phyloP scores from a whole-genome alignment of 176 grass and related monocot species.

The Panicum miliaceum region DNA sequence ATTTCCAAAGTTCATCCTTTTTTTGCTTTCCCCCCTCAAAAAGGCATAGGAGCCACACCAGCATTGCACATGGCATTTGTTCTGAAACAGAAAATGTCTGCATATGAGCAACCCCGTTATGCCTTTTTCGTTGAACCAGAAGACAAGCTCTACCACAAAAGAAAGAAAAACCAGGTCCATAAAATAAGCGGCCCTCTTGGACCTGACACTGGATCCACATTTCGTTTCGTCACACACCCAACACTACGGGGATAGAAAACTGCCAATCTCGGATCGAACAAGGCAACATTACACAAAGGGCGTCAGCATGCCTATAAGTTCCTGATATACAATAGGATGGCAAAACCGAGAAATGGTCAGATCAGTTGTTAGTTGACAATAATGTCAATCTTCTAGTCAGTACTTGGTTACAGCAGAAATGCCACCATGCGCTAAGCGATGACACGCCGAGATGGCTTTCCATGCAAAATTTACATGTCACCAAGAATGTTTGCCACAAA shows the following conservation, averaged over 20 bases:
- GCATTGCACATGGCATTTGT: background rate
- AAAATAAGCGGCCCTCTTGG: background rate
- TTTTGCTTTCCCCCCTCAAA: too few species aligned
- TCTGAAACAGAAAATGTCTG: background rate
- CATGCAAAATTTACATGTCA: background rate
- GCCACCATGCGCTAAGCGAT: background rate
- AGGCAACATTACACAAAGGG: background rate
- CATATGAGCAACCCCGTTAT: background rate
- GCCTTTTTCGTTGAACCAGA: background rate
- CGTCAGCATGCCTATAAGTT: background rate
- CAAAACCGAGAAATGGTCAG: background rate
- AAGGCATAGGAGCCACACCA: too few species aligned
- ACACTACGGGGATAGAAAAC: background rate
- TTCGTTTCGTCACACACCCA: background rate
- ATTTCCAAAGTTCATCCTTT: too few species aligned
- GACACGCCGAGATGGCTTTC: background rate
- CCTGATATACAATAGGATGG: background rate
- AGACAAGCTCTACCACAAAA: background rate
- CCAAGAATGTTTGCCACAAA: background rate
- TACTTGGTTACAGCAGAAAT: conserved; percentile 14
- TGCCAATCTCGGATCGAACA: background rate
- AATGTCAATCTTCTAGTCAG: background rate
- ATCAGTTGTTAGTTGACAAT: conserved; percentile 1
- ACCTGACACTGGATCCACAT: background rate
- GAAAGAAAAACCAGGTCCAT: background rate